Evolutionary conservation across 2,329 filamentous ascomycete species (phyloP).

Genomic region (Botryotinia calthae): DNA sequence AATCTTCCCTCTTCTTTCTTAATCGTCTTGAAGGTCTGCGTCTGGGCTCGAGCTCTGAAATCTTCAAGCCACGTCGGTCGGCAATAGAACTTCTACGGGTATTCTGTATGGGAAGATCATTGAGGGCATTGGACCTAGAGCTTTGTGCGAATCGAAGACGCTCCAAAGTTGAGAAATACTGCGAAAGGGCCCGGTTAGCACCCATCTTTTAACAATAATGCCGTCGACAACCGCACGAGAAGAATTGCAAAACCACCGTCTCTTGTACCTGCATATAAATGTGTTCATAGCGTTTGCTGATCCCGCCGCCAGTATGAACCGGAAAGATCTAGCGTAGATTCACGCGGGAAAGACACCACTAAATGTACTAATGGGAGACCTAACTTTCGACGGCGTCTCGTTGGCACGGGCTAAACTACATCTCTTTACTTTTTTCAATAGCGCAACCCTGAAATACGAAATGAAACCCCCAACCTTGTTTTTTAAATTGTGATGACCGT

Average conservation of each 20-base stretch:
- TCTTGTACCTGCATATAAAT: constrained; percentile 16
- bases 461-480: background rate
- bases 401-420: constrained; percentile 10
- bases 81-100: constrained; percentile 32
- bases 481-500: constrained; percentile 14
- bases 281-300: constrained; percentile 24
- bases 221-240: constrained; percentile 18
- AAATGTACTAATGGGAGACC: constrained; percentile 12
- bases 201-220: constrained; percentile 10
- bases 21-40: constrained; percentile 31
- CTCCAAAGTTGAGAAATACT: constrained; percentile 75
- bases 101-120: constrained; percentile 35
- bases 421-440: constrained; percentile 14
- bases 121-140: constrained; percentile 39
- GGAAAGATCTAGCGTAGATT: constrained; percentile 1
- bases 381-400: constrained; percentile 6
- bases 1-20: constrained; percentile 35
- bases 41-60: constrained; percentile 32
- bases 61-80: constrained; percentile 34
- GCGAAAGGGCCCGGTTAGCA: constrained; percentile 24
- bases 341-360: constrained; percentile 10
- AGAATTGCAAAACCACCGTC: constrained; percentile 6
- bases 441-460: constrained; percentile 1
- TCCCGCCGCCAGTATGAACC: constrained; percentile 18
- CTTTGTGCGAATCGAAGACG: constrained; percentile 63